Evolutionary conservation across 768 basidiomycete species (phyloP), one percentile per base, ranked within the genome.

Genomic region (Boletus rubescentipes): DNA sequence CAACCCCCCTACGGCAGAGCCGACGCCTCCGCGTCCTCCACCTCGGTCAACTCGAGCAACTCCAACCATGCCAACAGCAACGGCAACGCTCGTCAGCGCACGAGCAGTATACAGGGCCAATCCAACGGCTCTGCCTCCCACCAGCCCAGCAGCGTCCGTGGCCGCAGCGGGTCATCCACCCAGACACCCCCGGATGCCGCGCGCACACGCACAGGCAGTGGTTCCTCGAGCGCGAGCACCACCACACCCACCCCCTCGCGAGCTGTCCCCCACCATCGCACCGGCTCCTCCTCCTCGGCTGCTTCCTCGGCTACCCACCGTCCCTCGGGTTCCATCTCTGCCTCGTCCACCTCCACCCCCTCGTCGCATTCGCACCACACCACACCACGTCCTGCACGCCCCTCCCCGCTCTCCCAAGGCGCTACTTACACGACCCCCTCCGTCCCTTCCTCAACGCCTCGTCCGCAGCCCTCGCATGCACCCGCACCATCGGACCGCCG

Each of bases 1-100:
- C 85, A 86, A 59, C 88, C 89, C 9, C 90, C 91, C 0, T 93
- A 92, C 68, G 85, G 82, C 26, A 85, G 89, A 53, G 79, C 83
- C 21, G 90, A 92, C 52, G 90, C 90, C 9, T 87, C 91, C 8
- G 84, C 81, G 41, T 92, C 91, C 0, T 81, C 85, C 23, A 84
- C 88, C 5, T 93, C 91, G 0, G 77, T 93, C 59, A 89, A 86
- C 66, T 92, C 91, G 37, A 68, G 69, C 18, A 73, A 67, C n/a
- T 74, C 49, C 67, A 79, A 53, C 60, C 65, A 66, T 46, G 65
- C 39, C 9, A 66, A 53, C 34, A 32, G 31, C 26, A 62, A 44
- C 38, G 57, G 54, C 2, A 58, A 41, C 42, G 71, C 69, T 40
- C 83, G 89, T 18, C 85, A 81, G 61, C 78, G 87, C 40, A 90